These are phyloP conservation scores for Austropuccinia psidii DNA, from an alignment of 1,284 basidiomycete genomes.

Conservation along the genomic window DNA sequence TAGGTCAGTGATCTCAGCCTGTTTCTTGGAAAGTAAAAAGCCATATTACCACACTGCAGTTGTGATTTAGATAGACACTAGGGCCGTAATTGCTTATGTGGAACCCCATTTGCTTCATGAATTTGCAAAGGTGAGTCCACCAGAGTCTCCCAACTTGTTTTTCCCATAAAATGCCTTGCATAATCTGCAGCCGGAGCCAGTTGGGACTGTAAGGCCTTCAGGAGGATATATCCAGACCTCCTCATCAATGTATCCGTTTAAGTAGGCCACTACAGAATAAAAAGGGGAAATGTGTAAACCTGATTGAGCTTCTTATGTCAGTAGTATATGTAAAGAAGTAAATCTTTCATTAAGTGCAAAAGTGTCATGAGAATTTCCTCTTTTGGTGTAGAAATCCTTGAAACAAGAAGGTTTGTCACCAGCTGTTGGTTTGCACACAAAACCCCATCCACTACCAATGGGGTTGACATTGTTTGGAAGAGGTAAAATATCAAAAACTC, in stretches of 20 bases:
- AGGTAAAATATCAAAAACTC: neutral
- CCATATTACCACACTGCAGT: neutral
- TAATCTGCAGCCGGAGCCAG: too few species aligned
- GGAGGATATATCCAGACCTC: neutral
- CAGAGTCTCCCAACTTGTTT: too few species aligned
- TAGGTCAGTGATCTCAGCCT: too few species aligned
- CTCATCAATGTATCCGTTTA: neutral
- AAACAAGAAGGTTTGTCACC: neutral
- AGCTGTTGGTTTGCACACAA: neutral
- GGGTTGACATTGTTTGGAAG: neutral
- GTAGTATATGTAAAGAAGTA: neutral
- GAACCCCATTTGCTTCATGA: too few species aligned
- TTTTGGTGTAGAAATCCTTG: neutral
- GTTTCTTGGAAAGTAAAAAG: too few species aligned
- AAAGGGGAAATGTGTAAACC: neutral
- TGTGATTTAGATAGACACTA: too few species aligned
- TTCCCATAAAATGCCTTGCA: too few species aligned
- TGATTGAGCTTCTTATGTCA: neutral
- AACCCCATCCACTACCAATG: neutral
- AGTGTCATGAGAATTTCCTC: constrained; percentile 6
- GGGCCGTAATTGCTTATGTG: too few species aligned
- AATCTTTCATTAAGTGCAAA: constrained; percentile 17
- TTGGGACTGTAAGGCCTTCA: neutral
- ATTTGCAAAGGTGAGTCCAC: too few species aligned
- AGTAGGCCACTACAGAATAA: constrained; percentile 15